Evolutionary conservation across 192 early-diverging fungal genomes (phyloP), one percentile per base, ranked within the genome.

Genomic region (Obelidium mucronatum): DNA sequence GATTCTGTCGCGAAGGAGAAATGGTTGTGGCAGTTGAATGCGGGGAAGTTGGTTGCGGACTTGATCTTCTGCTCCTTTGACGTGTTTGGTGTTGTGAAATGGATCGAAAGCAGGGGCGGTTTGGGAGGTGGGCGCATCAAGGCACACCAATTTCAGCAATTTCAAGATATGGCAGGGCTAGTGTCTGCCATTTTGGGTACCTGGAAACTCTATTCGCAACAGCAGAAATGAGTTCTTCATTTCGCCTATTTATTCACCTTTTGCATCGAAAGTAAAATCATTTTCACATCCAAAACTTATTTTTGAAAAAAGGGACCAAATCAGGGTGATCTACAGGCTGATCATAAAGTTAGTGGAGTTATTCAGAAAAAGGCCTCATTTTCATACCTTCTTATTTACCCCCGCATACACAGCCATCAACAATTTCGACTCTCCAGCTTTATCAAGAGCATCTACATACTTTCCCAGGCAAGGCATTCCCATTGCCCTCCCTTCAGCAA

Each of bases 31-130:
- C 62, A 86, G 26, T 69, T 92, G 1, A 90, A 90, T 2, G 80
- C 90, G 26, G 74, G 78, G 62, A 95, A 95, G 77, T 74, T 94
- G 19, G 33, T 81, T 22, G 87, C 89, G 68, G 94, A 95, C 78
- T 87, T 87, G 67, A 63, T 88, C 24, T 95, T 95, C 80, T 94
- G 93, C 84, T 78, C 87, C 72, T 74, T 78, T 42, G 83, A 80
- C 73, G 87, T 81, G 48, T 81, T 83, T 44, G 80, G 82, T 1
- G 44, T 76, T 19, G 70, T 72, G 24, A 72, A 56, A 36, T 15
- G 30, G 37, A 55, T 72, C 17, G 70, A 72, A 40, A 15, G n/a
- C 19, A 34, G 26, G 31, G 63, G 63, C 15, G 63, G 63, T 1
- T 15, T 65, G 2, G 15, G 15, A n/a, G 56, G 24, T 11, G 56